A percentile compares a stretch with the other conserved stretches of the same genome.
These are phyloP conservation scores for Ampelocalamus luodianensis DNA, from an alignment of 176 grass and related monocot genomes.

Conservation along the genomic window DNA sequence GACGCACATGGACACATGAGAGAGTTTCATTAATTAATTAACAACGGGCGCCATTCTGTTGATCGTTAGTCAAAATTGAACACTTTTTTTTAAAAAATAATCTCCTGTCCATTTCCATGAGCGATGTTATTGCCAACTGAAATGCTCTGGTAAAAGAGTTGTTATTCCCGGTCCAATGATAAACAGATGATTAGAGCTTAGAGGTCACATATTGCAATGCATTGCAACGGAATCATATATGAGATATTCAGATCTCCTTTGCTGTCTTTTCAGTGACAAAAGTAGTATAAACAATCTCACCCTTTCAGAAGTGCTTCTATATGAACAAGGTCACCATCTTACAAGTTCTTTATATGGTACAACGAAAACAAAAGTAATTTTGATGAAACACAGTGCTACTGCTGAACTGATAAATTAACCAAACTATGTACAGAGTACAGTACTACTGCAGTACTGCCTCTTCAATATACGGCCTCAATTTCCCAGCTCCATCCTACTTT, in stretches of 20 bases:
- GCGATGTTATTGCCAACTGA: not conserved
- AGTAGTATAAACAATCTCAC: not conserved
- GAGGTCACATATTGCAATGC: not conserved
- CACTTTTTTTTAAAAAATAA: not conserved
- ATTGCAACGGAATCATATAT: not conserved
- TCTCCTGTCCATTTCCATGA: not conserved
- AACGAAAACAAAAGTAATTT: not conserved
- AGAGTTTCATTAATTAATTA: constrained; percentile 1
- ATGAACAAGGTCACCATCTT: not conserved
- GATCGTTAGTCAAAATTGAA: not conserved
- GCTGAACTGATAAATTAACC: not conserved
- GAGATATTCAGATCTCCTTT: not conserved
- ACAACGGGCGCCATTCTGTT: not conserved
- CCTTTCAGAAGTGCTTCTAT: constrained; percentile 2
- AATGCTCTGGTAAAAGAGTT: not conserved
- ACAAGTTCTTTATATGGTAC: not conserved
- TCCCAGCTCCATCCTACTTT: not conserved
- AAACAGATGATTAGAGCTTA: not conserved
- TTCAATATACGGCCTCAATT: not conserved
- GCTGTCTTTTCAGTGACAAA: not conserved
- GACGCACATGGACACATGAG: not conserved
- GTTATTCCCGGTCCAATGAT: not conserved
- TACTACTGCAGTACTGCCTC: not conserved
- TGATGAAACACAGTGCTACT: not conserved
- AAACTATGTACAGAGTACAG: not conserved